These are phyloP conservation scores for Artemisia annua DNA, from an alignment of 129 eudicot species.

Conservation along the genomic window DNA sequence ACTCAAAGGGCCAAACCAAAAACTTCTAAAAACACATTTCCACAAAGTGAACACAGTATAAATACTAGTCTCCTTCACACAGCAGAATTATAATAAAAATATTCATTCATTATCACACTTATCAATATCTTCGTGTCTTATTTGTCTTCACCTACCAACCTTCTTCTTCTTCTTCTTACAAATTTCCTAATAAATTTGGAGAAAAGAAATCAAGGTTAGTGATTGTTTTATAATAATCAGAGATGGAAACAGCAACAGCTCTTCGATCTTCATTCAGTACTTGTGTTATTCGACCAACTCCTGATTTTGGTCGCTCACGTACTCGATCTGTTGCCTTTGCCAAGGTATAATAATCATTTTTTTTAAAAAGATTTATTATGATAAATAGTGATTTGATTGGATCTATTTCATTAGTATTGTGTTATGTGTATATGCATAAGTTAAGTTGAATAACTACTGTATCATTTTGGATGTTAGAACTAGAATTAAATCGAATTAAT, in stretches of 20 bases:
- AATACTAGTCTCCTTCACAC: background rate
- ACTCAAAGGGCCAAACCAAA: background rate
- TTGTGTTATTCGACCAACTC: conserved; percentile 24
- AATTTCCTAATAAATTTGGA: background rate
- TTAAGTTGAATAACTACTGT: no score
- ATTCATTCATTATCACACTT: conserved; percentile 12
- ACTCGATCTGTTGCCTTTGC: conserved; percentile 30
- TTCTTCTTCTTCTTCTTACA: background rate
- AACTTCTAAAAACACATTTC: conserved; percentile 10
- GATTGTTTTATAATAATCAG: conserved; percentile 19
- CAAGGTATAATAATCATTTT: conserved; percentile 33
- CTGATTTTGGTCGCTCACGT: conserved; percentile 29
- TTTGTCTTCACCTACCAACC: conserved; percentile 27
- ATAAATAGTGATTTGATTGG: no score
- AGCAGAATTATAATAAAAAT: no score
- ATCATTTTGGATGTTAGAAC: no score
- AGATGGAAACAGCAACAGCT: conserved; percentile 67
- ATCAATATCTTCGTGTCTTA: background rate
- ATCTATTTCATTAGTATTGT: no score
- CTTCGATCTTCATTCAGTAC: conserved; percentile 54
- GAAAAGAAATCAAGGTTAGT: no score
- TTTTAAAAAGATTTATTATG: background rate
- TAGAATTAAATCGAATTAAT: no score
- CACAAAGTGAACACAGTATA: conserved; percentile 9
- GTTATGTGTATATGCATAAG: no score